phyloP scores from a whole-genome alignment of 139 green algal species.

The Auxenochlorella protothecoides region DNA sequence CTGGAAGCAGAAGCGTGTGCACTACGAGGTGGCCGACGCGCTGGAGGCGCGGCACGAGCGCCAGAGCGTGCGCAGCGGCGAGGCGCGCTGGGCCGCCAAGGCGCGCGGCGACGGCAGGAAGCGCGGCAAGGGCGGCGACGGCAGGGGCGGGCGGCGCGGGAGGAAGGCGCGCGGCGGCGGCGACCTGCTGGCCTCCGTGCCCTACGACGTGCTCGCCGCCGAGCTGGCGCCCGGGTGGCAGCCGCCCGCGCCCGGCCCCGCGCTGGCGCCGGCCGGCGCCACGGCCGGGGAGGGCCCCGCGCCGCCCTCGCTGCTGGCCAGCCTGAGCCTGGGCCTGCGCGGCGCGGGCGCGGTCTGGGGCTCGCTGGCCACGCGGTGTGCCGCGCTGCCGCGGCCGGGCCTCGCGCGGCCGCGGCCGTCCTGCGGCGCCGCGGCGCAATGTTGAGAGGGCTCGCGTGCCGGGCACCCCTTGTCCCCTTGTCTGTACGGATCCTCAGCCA shows the following conservation, averaged over 20 bases:
- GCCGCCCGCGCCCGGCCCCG: too few relatives aligned
- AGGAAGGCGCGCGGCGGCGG: too few relatives aligned
- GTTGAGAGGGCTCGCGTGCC: too few relatives aligned
- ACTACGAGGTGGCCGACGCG: too few relatives aligned
- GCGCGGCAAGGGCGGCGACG: conserved; percentile 16
- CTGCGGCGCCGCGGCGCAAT: not conserved
- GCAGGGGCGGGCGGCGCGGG: not conserved
- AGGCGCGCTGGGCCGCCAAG: too few relatives aligned
- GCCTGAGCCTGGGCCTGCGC: conserved; percentile 27
- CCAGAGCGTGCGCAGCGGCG: too few relatives aligned
- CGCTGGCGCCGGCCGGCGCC: not conserved
- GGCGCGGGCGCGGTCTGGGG: conserved; percentile 16
- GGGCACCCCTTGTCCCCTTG: too few relatives aligned
- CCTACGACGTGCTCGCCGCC: too few relatives aligned
- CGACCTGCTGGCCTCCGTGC: too few relatives aligned
- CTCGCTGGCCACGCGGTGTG: conserved; percentile 13
- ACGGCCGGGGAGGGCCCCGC: not conserved
- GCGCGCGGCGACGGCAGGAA: conserved; percentile 1
- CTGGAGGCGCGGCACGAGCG: too few relatives aligned
- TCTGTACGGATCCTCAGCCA: too few relatives aligned
- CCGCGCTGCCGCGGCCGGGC: conserved; percentile 17
- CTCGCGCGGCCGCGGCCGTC: conserved; percentile 14
- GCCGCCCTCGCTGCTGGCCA: conserved; percentile 26
- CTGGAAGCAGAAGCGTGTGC: conserved; percentile 17
- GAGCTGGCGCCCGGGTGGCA: too few relatives aligned